Percentiles rank a stretch among this genome's conserved stretches.
Evolutionary conservation across 2,329 filamentous ascomycete genomes (phyloP).

Genomic region (Fusarium globosum): DNA sequence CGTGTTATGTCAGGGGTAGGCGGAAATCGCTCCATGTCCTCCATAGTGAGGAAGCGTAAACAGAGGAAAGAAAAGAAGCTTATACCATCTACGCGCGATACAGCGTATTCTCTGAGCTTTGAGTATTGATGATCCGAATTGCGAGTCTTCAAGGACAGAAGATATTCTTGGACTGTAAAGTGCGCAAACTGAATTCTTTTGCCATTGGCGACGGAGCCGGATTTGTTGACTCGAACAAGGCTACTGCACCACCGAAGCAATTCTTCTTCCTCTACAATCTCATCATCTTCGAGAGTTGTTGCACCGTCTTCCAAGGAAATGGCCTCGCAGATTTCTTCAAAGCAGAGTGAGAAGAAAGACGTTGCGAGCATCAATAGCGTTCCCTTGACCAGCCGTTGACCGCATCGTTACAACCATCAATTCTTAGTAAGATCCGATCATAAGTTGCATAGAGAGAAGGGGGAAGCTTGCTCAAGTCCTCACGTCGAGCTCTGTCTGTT

Average conservation of each 20-base stretch:
- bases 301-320: background rate
- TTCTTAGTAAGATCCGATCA: background rate
- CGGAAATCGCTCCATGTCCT: background rate
- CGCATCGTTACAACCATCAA: background rate
- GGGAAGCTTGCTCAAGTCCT: background rate
- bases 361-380: background rate
- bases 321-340: background rate
- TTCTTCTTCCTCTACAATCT: background rate
- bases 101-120: background rate
- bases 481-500: background rate
- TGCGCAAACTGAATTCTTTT: background rate
- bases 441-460: background rate
- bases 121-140: background rate
- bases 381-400: background rate
- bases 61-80: background rate
- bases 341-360: background rate
- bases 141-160: background rate
- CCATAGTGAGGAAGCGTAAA: background rate
- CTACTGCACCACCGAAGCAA: background rate
- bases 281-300: background rate
- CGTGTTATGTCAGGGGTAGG: background rate
- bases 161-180: background rate
- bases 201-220: fast-evolving
- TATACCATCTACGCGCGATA: background rate
- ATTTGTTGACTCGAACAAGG: background rate